Base-by-base conservation (phyloP, 2,329 filamentous ascomycete species). In the Emergomyces pasteurianus region DNA sequence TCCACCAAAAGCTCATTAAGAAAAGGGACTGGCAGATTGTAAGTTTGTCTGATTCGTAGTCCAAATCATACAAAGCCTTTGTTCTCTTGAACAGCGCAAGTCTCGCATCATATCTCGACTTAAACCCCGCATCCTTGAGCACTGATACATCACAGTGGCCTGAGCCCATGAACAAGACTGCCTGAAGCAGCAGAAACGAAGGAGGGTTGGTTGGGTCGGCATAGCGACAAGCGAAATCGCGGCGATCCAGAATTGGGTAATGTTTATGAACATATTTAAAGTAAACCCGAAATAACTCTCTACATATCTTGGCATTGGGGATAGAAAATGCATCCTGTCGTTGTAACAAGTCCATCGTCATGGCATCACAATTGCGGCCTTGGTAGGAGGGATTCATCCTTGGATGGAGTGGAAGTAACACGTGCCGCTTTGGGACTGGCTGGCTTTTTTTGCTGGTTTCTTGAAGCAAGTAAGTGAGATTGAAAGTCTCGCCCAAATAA, bases 1-100 rank as follows among this genome's bases (percentile, higher is more conserved):
- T 63, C 65, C 66, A 67, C 64, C 66, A 67, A 54, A 66, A 65
- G 38, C 62, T 64, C 47, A 67, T 64, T 7, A 67, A 57, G 53
- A 67, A 66, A 38, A 65, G 79, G 12, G 87, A 85, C 74, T 95
- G 90, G 28, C 94, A 88, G 34, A 94, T 81, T 36, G 89, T 82
- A 58, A 94, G 83, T 59, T 89, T 86, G 72, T 95, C 89, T 53
- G 84, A 83, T 73, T 95, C 90, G 73, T 91, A 91, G 73, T 95
- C 90, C 66, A 92, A 90, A 70, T 95, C 90, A 75, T 94, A 94
- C n/a, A 95, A 42, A 6, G 50, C 40, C 38, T 61, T 60, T 28
- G 55, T 58, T 18, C 55, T 31, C 16, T 58, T 58, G n/a, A 58
- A 58, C 26, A 58, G 55, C 14, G 55, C 43, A 12, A 58, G 10